Evolutionary conservation across 129 eudicot species (phyloP).

Genomic region (Chrysanthemum makinoi): DNA sequence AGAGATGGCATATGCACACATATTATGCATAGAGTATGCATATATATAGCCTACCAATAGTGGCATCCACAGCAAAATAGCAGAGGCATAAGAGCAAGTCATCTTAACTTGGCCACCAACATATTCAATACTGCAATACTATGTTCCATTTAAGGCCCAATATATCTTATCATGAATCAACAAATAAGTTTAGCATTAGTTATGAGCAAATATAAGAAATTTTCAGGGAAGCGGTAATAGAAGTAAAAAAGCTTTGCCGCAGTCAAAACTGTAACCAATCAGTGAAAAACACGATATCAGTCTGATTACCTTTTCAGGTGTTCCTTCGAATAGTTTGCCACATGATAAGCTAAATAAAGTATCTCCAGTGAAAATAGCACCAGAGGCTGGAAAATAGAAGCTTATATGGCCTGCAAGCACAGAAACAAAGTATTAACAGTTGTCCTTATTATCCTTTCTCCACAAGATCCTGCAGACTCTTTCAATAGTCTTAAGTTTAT

Average conservation of each 20-base stretch:
- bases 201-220: too few relatives aligned
- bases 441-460: not conserved
- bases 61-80: not conserved
- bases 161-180: not conserved
- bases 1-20: too few relatives aligned
- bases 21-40: not conserved
- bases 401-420: constrained; percentile 76
- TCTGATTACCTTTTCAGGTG: constrained; percentile 69
- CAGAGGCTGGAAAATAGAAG: constrained; percentile 81
- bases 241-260: constrained; percentile 6
- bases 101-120: not conserved
- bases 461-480: not conserved
- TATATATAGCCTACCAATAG: not conserved
- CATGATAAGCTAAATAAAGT: constrained; percentile 92
- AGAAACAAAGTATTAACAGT: constrained; percentile 16
- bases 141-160: not conserved
- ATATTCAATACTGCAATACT: not conserved
- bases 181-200: too few relatives aligned
- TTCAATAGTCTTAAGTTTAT: constrained; percentile 8
- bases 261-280: constrained; percentile 6
- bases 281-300: constrained; percentile 10
- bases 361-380: constrained; percentile 83
- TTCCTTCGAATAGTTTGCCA: constrained; percentile 94
- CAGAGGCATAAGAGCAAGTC: not conserved
- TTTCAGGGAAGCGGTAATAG: not conserved